A percentile compares a stretch with the other conserved stretches of the same genome.
These are phyloP conservation scores for Actinomortierella wolfii DNA, from an alignment of 371 early-diverging fungal genomes.

Conservation along the genomic window DNA sequence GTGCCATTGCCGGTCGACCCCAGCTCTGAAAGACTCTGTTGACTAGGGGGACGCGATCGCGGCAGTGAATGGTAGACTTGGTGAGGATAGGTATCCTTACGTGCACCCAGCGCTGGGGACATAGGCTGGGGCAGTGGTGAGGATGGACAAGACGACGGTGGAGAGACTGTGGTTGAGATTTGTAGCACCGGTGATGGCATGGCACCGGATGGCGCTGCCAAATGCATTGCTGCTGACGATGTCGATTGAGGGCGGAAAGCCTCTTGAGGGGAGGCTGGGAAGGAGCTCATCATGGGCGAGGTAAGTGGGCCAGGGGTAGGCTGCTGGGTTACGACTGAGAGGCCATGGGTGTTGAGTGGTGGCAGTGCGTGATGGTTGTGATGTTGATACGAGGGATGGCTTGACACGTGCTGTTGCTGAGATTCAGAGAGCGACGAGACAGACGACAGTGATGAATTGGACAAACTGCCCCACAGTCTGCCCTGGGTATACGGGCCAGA, in stretches of 20 bases:
- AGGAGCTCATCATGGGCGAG: not conserved
- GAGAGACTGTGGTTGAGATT: too few relatives aligned
- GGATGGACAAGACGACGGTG: too few relatives aligned
- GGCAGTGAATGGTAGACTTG: conserved; percentile 23
- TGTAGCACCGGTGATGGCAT: too few relatives aligned
- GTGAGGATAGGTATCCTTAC: conserved; percentile 16
- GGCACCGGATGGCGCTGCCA: too few relatives aligned
- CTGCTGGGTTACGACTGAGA: conserved; percentile 5
- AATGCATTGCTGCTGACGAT: too few relatives aligned
- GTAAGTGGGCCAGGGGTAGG: conserved; percentile 7
- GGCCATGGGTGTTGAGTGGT: conserved; percentile 31
- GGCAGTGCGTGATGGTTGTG: conserved; percentile 6
- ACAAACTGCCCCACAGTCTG: not conserved
- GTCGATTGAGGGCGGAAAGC: too few relatives aligned
- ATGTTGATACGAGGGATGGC: not conserved
- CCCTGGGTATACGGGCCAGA: conserved; percentile 14
- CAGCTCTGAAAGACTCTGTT: not conserved
- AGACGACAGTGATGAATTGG: not conserved
- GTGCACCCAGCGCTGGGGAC: too few relatives aligned
- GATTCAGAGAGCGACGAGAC: conserved; percentile 4
- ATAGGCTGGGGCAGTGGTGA: too few relatives aligned
- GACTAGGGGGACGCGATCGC: conserved; percentile 13
- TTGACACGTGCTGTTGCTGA: conserved; percentile 1
- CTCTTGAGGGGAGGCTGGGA: too few relatives aligned
- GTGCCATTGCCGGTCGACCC: conserved; percentile 20